A percentile compares a stretch with the other conserved stretches of the same genome.
Evolutionary conservation across 352 stramenopile genomes (phyloP).

Genomic region (Pythium pyrilobum): DNA sequence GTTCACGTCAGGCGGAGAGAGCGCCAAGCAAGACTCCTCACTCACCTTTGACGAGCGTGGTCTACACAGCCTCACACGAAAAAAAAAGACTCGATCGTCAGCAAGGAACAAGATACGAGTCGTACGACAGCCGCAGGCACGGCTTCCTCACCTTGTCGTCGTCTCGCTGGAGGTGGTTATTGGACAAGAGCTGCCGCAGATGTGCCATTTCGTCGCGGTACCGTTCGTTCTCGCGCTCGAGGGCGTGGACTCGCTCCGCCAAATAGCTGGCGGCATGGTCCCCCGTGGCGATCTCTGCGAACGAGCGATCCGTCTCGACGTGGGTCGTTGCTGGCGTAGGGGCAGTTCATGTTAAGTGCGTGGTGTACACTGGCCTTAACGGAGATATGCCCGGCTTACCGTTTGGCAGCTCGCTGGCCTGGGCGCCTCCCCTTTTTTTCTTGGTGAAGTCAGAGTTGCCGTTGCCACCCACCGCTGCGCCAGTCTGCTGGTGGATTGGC

Average conservation of each 20-base stretch:
- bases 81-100: background rate
- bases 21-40: background rate
- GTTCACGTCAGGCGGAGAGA: no score
- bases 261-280: background rate
- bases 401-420: no score
- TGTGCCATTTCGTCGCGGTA: constrained; percentile 53
- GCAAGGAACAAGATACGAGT: no score
- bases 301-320: no score
- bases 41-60: constrained; percentile 19
- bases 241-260: constrained; percentile 30
- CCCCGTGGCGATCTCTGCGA: no score
- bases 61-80: background rate
- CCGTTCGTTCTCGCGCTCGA: constrained; percentile 58
- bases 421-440: no score
- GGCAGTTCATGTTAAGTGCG: no score
- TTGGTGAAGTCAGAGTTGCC: background rate
- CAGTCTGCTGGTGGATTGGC: constrained; percentile 36
- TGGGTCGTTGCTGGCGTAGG: no score
- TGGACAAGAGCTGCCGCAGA: constrained; percentile 44
- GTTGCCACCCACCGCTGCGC: background rate
- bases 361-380: no score
- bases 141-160: constrained; percentile 39
- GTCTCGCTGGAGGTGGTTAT: constrained; percentile 52
- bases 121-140: background rate
- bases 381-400: no score